Evolutionary conservation across 2,329 filamentous ascomycete genomes (phyloP), one percentile per base, ranked within the genome.

Genomic region (Penicillium sp.): DNA sequence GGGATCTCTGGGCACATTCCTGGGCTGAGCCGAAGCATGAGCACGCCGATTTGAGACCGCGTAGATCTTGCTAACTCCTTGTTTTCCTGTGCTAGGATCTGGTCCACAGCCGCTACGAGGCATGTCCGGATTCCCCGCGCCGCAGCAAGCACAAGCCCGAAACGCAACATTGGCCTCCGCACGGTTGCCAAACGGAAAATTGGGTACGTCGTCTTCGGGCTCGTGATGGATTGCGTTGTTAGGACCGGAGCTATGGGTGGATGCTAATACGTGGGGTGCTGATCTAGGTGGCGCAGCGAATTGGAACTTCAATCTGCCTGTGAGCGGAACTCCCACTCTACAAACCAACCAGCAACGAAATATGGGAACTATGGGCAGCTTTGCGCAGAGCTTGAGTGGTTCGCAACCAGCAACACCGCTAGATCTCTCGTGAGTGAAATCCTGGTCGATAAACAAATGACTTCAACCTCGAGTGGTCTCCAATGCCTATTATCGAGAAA

Each of bases 241-340:
- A 43, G 33, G 26, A 39, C 42, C 11, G 26, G 55, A 50, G 26
- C 35, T 35, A 39, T 59, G 37, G 47, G 54, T 51, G 45, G 58
- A 62, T 58, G 63, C 71, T 74, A 65, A 73, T 60, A 43, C 35
- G 26, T 55, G 42, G 42, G 47, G 42, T 45, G 37, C 59, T 48
- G 35, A 54, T 59, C 39, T 70, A 80, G 83, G 83, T 52, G 80
- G 77, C 65, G 80, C 80, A 66, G 78, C 81, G 60, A 81, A 81
- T 69, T 86, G 83, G 83, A 83, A 81, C 49, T 85, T 85, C 68
- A 81, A 81, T 49, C 72, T 81, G 54, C 81, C 82, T 44, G 79
- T 82, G 68, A 80, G 80, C 51, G 81, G 80, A 61, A 78, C 81
- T 53, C 79, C 81, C 59, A 80, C 80, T 53, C 72, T 84, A 58